Base-by-base conservation (phyloP, 495 filamentous ascomycete species). In the Podospora fimiseda region DNA sequence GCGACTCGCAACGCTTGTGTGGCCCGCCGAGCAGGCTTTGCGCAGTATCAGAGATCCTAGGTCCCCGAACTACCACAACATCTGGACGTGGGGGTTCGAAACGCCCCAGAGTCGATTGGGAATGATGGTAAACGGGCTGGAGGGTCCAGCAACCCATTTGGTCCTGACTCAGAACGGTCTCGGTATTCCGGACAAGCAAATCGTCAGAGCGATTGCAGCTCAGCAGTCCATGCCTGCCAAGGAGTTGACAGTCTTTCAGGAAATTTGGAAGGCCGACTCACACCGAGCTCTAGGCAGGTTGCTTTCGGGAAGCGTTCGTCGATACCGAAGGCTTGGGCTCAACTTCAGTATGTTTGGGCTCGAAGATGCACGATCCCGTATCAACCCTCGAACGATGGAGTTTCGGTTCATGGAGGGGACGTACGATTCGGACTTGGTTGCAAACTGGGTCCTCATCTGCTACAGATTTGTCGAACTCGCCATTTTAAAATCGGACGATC, bases 381-480 rank as follows among this genome's bases (percentile, higher is more conserved):
- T 51, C 1, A 66, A 60, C 24, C 65, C 65, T 0, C 52, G 61
- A 18, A 68, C 65, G 0, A 44, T 68, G 36, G 65, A 68, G 42
- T 68, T 68, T 44, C 63, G 65, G 15, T 62, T 68, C 52, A 66
- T 68, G 61, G 65, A 68, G 15, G 65, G 65, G 2, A 62, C 61
- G 9, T 47, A 56, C 16, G 24, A 52, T 16, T 37, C 15, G 3
- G 50, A 52, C 22, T 24, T 60, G 21, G 53, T 66, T 27, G 9
- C 58, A 36, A 48, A 55, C 3, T 68, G 65, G 65, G 27, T 68
- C 16, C 21, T 21, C 41, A 63, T 68, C 36, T 66, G 63, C 52
- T 43, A 44, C 15, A 48, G 27, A 23, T 49, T 68, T 23, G 52
- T 52, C 30, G 60, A 66, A 27, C 54, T 33, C 2, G 61, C 64